Percentiles rank a stretch among this genome's conserved stretches.
phyloP scores from a whole-genome alignment of 768 basidiomycete species.

The Astraeus odoratus region DNA sequence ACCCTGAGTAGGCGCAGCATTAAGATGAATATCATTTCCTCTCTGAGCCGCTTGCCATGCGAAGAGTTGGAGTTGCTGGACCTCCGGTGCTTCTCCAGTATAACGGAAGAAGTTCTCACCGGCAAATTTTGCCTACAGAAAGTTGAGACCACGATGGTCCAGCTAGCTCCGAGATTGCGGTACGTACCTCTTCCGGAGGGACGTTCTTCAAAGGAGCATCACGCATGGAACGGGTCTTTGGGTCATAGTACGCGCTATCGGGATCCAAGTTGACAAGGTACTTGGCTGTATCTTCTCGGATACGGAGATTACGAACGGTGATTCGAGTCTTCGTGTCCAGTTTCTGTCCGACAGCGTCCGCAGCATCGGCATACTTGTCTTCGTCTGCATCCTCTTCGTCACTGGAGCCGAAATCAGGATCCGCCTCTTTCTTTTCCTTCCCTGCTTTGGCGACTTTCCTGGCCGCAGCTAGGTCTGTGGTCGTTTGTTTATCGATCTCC shows the following conservation, averaged over 20 bases:
- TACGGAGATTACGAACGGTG: constrained; percentile 95
- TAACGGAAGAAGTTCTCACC: constrained; percentile 94
- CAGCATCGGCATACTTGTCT: constrained; percentile 97
- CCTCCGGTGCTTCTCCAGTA: constrained; percentile 88
- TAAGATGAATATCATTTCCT: constrained; percentile 92
- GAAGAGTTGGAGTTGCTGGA: constrained; percentile 90
- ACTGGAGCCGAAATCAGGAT: constrained; percentile 93
- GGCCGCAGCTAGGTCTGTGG: constrained; percentile 84
- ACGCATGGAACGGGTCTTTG: constrained; percentile 99
- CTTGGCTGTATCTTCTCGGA: constrained; percentile 98
- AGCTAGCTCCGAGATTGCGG: not conserved
- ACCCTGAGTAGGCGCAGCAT: constrained; percentile 95
- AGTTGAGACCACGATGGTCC: constrained; percentile 1
- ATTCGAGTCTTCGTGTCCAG: constrained; percentile 97
- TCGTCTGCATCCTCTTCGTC: constrained; percentile 95
- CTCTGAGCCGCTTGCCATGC: constrained; percentile 94
- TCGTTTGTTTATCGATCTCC: constrained; percentile 96
- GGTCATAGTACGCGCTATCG: constrained; percentile 96
- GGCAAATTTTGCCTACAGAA: constrained; percentile 70
- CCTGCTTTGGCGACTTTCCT: constrained; percentile 93
- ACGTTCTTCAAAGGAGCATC: constrained; percentile 81
- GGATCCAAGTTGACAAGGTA: constrained; percentile 96
- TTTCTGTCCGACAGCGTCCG: constrained; percentile 97
- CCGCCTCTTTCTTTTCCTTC: constrained; percentile 59
- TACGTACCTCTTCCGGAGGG: constrained; percentile 79